Evolutionary conservation across 2,329 filamentous ascomycete genomes (phyloP), one percentile per base, ranked within the genome.

Genomic region (Trichophyton schoenleinii): DNA sequence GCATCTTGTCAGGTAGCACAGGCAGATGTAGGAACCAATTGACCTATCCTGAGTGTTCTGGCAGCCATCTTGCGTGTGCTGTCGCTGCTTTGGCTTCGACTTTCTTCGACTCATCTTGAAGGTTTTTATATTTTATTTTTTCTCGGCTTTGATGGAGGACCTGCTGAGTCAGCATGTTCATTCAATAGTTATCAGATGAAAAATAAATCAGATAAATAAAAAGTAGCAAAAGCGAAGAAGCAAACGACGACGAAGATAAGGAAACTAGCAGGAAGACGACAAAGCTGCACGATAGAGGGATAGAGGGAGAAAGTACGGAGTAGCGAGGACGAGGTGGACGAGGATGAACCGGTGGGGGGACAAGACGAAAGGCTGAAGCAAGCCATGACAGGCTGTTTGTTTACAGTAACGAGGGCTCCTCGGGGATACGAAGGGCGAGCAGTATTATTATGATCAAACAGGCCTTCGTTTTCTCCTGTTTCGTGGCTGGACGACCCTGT

Each of bases 11-110:
- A 38, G 3, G 22, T n/a, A 48, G 9, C 34, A 36, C 28, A 3
- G 13, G 41, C 31, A n/a, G 18, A 58, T n/a, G 25, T 44, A 31
- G 34, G 59, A 53, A 41, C 52, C 61, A 70, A 72, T 77, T 74
- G 73, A 87, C 85, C 86, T 76, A 88, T 88, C 73, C 84, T 81
- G 64, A 88, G 79, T 63, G 84, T 81, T 72, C 84, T 79, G 69
- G 84, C 79, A 71, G 84, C 84, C 83, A 86, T 84, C 69, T 41
- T 60, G 62, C 53, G 13, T 22, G n/a, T 11, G 34, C 34, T 9
- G 34, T 38, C 34, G 34, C 34, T 38, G 34, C 9, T 38, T 38
- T 13, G 34, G 11, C 41, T 44, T 44, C 41, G n/a, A n/a, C 41
- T 44, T 34, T 36, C 28, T 38, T 55, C 6, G 28, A 36, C 25